Evolutionary conservation across 495 filamentous ascomycete genomes (phyloP), one percentile per base, ranked within the genome.

Genomic region (Rostrohypoxylon terebratum): DNA sequence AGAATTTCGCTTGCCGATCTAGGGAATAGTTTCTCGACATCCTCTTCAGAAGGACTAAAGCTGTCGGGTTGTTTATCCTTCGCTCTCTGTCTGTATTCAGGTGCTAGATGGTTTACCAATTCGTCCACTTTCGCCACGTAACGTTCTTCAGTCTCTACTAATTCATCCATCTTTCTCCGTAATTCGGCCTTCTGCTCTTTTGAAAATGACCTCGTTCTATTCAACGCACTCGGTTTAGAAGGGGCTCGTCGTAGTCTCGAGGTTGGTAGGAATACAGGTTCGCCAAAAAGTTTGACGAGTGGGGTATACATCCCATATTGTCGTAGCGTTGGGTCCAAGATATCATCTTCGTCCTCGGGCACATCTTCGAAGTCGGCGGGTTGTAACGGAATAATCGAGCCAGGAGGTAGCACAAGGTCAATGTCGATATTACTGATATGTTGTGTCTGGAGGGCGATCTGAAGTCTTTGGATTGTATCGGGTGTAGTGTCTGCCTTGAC

Each of bases 141-240:
- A 74, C 92, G 89, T 75, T 95, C 93, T 80, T 99, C 96, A 0
- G 96, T 99, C 73, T 97, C 93, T 25, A 97, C 87, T 63, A 98
- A 77, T 78, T 99, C 96, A 70, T 90, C 92, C 89, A 99, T 91
- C 75, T 97, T 94, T 68, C 93, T 89, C 58, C 94, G 89, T 63
- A 98, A 79, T 44, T 90, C 90, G 60, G 94, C 87, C 75, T 96
- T 94, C 75, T 97, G 93, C 48, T 90, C 89, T 75, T 90, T 90
- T 6, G 90, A 87, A 70, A 97, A 93, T 0, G 89, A 84, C 68
- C 88, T 90, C 59, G 86, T 91, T 65, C 89, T 85, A 77, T 90
- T 93, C 31, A 94, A 80, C 36, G 92, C 89, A 48, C 90, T 95
- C 14, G 94, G 90, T 76, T 90, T 92, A 20, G 94, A 98, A 20